Evolutionary conservation across 768 basidiomycete species (phyloP).

Genomic region (Coprinellus micaceus): DNA sequence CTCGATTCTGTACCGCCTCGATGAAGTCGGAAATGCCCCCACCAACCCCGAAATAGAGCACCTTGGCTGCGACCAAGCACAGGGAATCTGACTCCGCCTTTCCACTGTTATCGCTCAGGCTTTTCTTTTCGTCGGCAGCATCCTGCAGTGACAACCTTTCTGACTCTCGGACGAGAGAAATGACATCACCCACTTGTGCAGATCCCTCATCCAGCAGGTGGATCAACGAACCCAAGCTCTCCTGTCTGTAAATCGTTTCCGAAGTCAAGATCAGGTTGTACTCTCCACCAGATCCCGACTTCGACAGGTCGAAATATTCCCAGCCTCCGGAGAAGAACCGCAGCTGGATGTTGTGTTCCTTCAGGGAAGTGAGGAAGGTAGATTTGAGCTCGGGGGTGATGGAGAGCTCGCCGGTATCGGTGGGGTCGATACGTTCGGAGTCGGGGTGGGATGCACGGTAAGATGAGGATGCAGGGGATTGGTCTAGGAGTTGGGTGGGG

Average conservation of each 20-base stretch:
- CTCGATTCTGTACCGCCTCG: slow-evolving; percentile 51
- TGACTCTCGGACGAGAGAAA: neutral
- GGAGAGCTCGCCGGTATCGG: slow-evolving; percentile 54
- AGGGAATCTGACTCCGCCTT: slow-evolving; percentile 18
- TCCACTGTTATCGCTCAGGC: neutral
- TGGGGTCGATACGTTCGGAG: slow-evolving; percentile 21
- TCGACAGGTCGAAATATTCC: slow-evolving; percentile 47
- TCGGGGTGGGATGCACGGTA: slow-evolving; percentile 32
- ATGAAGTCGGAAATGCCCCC: slow-evolving; percentile 74
- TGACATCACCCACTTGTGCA: slow-evolving; percentile 30
- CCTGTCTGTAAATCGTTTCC: slow-evolving; percentile 85
- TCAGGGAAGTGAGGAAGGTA: slow-evolving; percentile 63
- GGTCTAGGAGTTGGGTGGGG: slow-evolving; percentile 38
- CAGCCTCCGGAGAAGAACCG: slow-evolving; percentile 84
- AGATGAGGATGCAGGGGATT: slow-evolving; percentile 50
- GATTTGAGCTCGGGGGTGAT: slow-evolving; percentile 60
- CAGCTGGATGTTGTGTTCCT: slow-evolving; percentile 50
- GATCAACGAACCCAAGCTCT: slow-evolving; percentile 42
- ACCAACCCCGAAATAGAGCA: slow-evolving; percentile 93
- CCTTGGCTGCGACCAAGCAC: slow-evolving; percentile 86
- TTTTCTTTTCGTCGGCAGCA: neutral
- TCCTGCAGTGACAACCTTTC: neutral
- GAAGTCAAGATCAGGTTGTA: slow-evolving; percentile 83
- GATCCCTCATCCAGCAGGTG: slow-evolving; percentile 54
- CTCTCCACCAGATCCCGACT: slow-evolving; percentile 21